Percentiles rank a stretch among this genome's conserved stretches.
Evolutionary conservation across 768 basidiomycete species (phyloP).

Genomic region (Tulasnella sp.): DNA sequence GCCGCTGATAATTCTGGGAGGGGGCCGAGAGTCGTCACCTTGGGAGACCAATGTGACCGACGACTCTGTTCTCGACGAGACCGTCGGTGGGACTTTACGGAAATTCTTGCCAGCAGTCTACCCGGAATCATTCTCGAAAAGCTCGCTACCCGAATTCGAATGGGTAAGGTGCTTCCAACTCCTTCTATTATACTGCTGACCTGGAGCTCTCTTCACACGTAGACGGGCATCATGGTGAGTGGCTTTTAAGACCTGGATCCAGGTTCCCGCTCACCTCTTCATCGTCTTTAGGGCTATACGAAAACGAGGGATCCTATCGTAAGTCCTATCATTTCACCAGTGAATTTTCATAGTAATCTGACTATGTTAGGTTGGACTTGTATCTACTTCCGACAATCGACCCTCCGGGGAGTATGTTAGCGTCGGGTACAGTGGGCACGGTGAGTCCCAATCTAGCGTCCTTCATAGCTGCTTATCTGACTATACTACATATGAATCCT

Average conservation of each 20-base stretch:
- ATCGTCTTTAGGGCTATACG: constrained; percentile 33
- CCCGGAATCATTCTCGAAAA: constrained; percentile 38
- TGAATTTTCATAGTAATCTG: background rate
- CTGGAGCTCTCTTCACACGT: background rate
- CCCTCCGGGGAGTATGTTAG: constrained; percentile 35
- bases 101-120: constrained; percentile 49
- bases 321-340: constrained; percentile 21
- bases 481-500: background rate
- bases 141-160: constrained; percentile 56
- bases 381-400: constrained; percentile 27
- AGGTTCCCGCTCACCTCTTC: background rate
- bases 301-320: constrained; percentile 54
- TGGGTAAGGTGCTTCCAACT: constrained; percentile 42
- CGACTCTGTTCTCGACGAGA: constrained; percentile 41
- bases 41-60: constrained; percentile 46
- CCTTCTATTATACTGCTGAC: too few species aligned
- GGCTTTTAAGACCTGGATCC: too few species aligned
- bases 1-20: constrained; percentile 64
- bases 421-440: constrained; percentile 67
- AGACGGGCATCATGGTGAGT: constrained; percentile 72
- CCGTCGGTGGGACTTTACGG: constrained; percentile 40
- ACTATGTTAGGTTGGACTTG: constrained; percentile 47
- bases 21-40: constrained; percentile 38
- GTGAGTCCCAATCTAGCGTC: constrained; percentile 29
- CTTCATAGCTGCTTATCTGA: background rate